Conservation (phyloP, 768 basidiomycete species). For the Auricularia sp. region DNA sequence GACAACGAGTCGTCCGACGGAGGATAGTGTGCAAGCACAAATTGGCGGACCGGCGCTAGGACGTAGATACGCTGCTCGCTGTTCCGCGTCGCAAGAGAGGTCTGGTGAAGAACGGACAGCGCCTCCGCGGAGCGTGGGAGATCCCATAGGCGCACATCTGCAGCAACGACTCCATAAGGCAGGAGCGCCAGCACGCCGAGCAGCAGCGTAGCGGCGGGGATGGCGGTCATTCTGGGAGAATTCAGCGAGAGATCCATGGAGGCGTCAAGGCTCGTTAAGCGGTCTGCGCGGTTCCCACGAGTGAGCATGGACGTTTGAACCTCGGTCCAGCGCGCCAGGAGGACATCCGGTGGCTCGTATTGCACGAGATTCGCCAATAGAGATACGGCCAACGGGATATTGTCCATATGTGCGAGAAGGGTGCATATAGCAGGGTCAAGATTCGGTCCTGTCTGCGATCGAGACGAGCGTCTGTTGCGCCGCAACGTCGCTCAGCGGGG, state of each 20-base stretch:
- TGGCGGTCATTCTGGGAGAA: not conserved
- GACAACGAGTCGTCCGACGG: not conserved
- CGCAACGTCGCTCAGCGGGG: not conserved
- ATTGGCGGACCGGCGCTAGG: not conserved
- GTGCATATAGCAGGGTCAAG: not conserved
- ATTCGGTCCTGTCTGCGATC: not conserved
- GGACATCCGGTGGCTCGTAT: not conserved
- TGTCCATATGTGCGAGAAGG: not conserved
- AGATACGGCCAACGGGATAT: not conserved
- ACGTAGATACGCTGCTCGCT: not conserved
- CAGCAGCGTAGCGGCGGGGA: not conserved
- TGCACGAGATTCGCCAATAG: not conserved
- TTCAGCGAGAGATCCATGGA: not conserved
- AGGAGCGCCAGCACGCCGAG: not conserved
- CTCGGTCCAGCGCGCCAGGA: not conserved
- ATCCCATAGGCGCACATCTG: slow-evolving; percentile 8
- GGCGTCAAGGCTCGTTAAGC: not conserved
- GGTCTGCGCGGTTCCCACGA: not conserved
- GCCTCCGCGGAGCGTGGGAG: not conserved
- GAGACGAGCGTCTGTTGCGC: not conserved
- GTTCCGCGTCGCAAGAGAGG: not conserved
- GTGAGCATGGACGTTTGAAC: not conserved
- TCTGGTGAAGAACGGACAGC: not conserved
- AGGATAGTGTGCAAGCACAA: not conserved
- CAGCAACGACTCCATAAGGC: slow-evolving; percentile 5